These are phyloP conservation scores for Debaryomyces maramus DNA, from an alignment of 805 yeast genomes.

Conservation along the genomic window DNA sequence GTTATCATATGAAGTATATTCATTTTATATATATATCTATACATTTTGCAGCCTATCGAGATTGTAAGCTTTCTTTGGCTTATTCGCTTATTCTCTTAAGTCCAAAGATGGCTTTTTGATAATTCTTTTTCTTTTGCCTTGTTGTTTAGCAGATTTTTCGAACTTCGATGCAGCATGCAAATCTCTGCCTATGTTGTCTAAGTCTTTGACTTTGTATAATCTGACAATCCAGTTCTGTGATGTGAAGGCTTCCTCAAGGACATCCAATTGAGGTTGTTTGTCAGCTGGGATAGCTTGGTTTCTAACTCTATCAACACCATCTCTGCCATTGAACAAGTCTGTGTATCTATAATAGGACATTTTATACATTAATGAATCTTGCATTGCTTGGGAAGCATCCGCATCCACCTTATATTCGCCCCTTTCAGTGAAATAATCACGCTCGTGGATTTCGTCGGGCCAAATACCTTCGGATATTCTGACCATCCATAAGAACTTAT, in stretches of 20 bases:
- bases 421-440: conserved; percentile 74
- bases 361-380: conserved; percentile 88
- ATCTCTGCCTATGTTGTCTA: conserved; percentile 84
- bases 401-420: conserved; percentile 91
- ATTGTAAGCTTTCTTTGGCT: no score
- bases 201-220: conserved; percentile 86
- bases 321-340: conserved; percentile 62
- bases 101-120: conserved; percentile 58
- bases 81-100: conserved; percentile 41
- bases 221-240: conserved; percentile 96
- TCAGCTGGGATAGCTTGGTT: conserved; percentile 65
- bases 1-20: no score
- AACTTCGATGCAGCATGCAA: conserved; percentile 56
- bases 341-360: conserved; percentile 87
- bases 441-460: conserved; percentile 96
- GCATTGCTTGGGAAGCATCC: conserved; percentile 81
- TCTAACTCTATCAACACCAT: conserved; percentile 83
- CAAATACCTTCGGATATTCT: conserved; percentile 98
- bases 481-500: conserved; percentile 98
- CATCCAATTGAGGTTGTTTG: conserved; percentile 57
- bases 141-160: conserved; percentile 38
- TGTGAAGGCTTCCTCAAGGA: conserved; percentile 91
- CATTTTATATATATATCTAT: no score
- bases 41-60: no score
- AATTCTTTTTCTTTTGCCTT: conserved; percentile 40